These are phyloP conservation scores for Caryopteris hybrid DNA, from an alignment of 305 asterid species.

Conservation along the genomic window DNA sequence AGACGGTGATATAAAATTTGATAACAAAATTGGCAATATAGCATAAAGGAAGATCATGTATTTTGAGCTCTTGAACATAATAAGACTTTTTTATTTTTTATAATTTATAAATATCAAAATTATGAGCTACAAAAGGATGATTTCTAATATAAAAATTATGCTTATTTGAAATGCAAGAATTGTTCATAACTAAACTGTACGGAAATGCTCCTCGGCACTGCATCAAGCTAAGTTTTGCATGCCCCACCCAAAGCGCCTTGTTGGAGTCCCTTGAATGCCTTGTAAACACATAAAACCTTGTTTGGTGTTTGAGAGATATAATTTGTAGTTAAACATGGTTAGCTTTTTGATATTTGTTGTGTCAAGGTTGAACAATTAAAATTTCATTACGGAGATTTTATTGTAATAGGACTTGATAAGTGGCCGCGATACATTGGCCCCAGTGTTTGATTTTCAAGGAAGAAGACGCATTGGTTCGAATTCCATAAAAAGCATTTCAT, in stretches of 20 bases:
- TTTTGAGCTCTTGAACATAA: not conserved
- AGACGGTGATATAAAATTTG: too few relatives aligned
- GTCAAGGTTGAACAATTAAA: slow-evolving; percentile 1
- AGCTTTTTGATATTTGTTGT: not conserved
- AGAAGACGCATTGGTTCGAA: slow-evolving; percentile 72
- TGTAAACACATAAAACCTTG: not conserved
- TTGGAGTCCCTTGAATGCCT: not conserved
- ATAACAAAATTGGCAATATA: too few relatives aligned
- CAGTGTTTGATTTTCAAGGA: slow-evolving; percentile 83
- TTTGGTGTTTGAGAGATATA: slow-evolving; percentile 4
- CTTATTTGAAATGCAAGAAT: not conserved
- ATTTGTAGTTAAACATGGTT: not conserved
- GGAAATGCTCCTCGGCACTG: too few relatives aligned
- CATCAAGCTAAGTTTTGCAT: too few relatives aligned
- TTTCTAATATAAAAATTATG: not conserved
- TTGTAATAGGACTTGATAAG: slow-evolving; percentile 72
- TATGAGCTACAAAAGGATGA: not conserved
- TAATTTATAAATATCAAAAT: not conserved
- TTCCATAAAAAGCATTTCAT: slow-evolving; percentile 51
- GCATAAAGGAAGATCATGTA: too few relatives aligned
- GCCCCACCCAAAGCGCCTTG: too few relatives aligned
- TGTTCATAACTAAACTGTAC: not conserved
- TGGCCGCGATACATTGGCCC: slow-evolving; percentile 69
- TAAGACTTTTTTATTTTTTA: not conserved
- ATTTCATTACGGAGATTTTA: slow-evolving; percentile 10